Conservation (phyloP, 78 protist species). For the Salpingoeca rosetta region DNA sequence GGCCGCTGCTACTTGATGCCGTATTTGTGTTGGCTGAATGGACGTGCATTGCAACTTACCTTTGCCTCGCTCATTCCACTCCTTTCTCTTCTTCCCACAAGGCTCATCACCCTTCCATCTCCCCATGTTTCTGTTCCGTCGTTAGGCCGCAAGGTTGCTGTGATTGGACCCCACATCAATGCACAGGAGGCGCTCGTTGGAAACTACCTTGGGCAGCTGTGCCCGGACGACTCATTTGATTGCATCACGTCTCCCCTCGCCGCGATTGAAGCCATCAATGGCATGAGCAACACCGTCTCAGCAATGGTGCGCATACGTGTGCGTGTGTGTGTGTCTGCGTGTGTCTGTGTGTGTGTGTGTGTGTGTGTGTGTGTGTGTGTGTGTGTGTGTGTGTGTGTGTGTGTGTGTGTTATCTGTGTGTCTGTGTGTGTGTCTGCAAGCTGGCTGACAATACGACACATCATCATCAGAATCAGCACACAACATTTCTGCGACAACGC, state of each 20-base stretch:
- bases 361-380: neutral
- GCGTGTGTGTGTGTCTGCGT: no score
- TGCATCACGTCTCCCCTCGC: neutral
- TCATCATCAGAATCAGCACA: slow-evolving; percentile 3
- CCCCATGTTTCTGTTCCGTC: neutral
- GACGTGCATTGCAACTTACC: no score
- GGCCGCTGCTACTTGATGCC: no score
- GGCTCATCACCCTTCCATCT: no score
- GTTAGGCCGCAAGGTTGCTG: neutral
- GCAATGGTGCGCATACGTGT: neutral
- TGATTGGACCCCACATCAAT: slow-evolving; percentile 17
- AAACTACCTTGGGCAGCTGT: slow-evolving; percentile 5
- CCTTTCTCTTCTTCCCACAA: no score
- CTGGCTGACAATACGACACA: slow-evolving; percentile 5
- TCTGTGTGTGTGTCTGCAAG: neutral
- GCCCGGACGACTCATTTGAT: neutral
- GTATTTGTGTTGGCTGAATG: no score
- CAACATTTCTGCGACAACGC: no score
- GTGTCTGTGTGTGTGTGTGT: neutral
- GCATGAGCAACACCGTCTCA: neutral
- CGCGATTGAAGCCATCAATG: neutral
- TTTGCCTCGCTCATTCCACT: no score
- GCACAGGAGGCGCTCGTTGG: neutral
- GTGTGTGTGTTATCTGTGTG: no score
- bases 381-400: neutral